phyloP scores from a whole-genome alignment of 73 alveolate genomes.

The Paramecium caudatum region DNA sequence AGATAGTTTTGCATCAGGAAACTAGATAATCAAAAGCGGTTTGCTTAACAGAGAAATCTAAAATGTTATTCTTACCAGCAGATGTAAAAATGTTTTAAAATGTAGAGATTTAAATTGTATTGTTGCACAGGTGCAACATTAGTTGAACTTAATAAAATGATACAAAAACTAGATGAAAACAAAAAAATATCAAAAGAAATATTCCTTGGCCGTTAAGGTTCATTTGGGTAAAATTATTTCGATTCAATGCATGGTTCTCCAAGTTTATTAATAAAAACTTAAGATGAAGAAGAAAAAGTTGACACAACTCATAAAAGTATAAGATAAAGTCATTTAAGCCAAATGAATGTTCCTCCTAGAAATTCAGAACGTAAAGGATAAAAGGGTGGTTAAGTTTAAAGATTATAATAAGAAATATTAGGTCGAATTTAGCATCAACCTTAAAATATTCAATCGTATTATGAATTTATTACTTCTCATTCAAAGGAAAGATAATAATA shows the following conservation, averaged over 20 bases:
- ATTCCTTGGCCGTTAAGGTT: not conserved
- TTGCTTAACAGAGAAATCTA: conserved; percentile 47
- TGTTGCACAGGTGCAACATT: conserved; percentile 8
- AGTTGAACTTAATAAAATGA: conserved; percentile 12
- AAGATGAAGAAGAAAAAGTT: not conserved
- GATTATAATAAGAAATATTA: conserved; percentile 23
- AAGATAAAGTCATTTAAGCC: not conserved
- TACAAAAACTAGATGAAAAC: conserved; percentile 12
- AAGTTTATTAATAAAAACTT: not conserved
- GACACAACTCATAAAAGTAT: not conserved
- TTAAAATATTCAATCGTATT: conserved; percentile 8
- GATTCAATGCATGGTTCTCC: not conserved
- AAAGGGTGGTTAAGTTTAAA: not conserved
- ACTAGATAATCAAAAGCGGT: conserved; percentile 56
- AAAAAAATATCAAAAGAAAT: conserved; percentile 47
- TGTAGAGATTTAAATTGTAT: conserved; percentile 58
- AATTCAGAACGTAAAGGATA: not conserved
- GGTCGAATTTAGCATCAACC: conserved; percentile 5
- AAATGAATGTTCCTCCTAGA: not conserved
- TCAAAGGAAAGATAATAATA: not conserved
- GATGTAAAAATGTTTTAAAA: conserved; percentile 15
- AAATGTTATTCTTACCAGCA: conserved; percentile 47
- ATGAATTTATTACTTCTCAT: conserved; percentile 16
- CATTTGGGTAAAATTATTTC: not conserved
- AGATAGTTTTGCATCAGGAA: not conserved